Evolutionary conservation across 768 basidiomycete species (phyloP).

Genomic region (Pleurotus djamor): DNA sequence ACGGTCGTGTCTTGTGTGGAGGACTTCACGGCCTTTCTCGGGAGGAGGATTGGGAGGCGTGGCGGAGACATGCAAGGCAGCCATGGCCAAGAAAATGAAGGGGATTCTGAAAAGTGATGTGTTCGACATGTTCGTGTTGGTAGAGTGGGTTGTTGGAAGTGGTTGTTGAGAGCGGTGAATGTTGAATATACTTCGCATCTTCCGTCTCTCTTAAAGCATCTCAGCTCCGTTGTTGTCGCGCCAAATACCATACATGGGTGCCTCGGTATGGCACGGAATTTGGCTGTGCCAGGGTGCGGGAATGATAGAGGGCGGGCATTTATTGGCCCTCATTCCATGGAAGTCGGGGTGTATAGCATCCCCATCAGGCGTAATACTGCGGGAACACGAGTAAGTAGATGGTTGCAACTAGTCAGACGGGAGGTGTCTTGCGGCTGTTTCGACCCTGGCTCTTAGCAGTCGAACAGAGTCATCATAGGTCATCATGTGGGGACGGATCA

Average conservation of each 20-base stretch:
- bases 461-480: too few species aligned
- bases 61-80: conserved; percentile 39
- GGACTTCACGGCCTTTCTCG: conserved; percentile 24
- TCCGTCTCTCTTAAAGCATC: conserved; percentile 8
- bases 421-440: too few species aligned
- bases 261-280: neutral
- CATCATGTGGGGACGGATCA: too few species aligned
- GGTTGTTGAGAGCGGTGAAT: neutral
- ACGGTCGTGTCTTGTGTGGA: conserved; percentile 32
- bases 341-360: too few species aligned
- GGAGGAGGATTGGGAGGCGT: conserved; percentile 47
- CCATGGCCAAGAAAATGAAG: conserved; percentile 37
- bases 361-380: too few species aligned
- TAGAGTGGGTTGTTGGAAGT: neutral
- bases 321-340: too few species aligned
- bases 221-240: neutral
- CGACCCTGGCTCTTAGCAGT: too few species aligned
- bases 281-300: too few species aligned
- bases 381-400: too few species aligned
- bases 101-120: conserved; percentile 35
- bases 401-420: too few species aligned
- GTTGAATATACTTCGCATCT: conserved; percentile 7
- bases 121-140: conserved; percentile 12
- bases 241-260: neutral
- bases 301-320: too few species aligned